Evolutionary conservation across 495 filamentous ascomycete species (phyloP), one percentile per base, ranked within the genome.

Genomic region (Ramalina intermedia): DNA sequence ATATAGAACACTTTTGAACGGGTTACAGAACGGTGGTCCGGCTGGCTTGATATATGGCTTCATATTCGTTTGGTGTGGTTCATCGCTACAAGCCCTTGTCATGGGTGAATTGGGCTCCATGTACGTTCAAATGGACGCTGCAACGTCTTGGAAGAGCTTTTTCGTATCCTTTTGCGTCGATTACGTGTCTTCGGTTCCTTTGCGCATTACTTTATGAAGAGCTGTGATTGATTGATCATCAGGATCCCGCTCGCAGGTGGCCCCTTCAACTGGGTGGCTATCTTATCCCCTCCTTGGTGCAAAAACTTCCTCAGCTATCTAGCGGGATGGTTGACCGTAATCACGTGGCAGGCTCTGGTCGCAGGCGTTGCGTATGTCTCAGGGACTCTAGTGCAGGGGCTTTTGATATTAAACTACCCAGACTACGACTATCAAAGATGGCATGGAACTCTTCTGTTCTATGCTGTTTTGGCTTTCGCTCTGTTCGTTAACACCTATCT

Each of bases 391-490:
- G 67, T 73, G 33, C 65, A 72, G 49, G 64, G 62, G 24, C 62
- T 73, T 27, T 53, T 69, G 8, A 51, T 69, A 3, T 51, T 75
- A 17, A 70, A 70, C 54, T 37, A 68, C 40, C 52, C 64, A 0
- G 26, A 16, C 18, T 74, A 72, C 52, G 53, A 50, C 0, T 58
- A 61, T 13, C 49, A 69, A 20, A 51, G 61, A 16, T 73, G 69
- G 62, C 71, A 75, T 26, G 66, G 64, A 6, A 70, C 70, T 0
- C 60, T 75, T 9, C 50, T 76, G 7, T 66, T 69, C 53, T 71
- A 60, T 56, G 64, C 63, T 13, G 39, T 43, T 17, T 18, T 53
- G 7, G 2, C 39, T 12, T n/a, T 29, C 20, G 38, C 37, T 17
- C 50, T 61, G 7, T 24, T 62, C 3, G 48, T 73, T 24, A 75